These are phyloP conservation scores for Colletotrichum nymphaeae DNA, from an alignment of 2,329 filamentous ascomycete species.

Conservation along the genomic window DNA sequence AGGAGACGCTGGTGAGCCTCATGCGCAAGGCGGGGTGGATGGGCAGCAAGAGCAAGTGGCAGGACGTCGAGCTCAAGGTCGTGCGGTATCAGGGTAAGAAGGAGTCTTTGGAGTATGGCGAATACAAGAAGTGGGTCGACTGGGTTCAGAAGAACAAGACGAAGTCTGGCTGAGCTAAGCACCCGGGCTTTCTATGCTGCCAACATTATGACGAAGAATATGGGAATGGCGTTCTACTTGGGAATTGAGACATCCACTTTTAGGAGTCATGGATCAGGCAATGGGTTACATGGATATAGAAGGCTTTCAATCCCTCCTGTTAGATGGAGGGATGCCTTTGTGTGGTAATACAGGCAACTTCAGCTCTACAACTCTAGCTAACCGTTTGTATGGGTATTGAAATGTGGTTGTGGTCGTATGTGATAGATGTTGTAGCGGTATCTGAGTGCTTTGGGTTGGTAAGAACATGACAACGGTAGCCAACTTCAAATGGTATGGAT, in stretches of 20 bases:
- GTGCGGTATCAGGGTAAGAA: conserved; percentile 90
- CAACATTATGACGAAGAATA: neutral
- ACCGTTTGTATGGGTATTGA: neutral
- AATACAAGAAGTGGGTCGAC: conserved; percentile 83
- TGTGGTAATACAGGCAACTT: conserved; percentile 14
- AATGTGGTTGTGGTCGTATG: neutral
- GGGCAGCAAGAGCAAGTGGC: conserved; percentile 83
- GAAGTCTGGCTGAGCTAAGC: conserved; percentile 28
- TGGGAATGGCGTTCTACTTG: conserved; percentile 17
- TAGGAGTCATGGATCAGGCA: neutral
- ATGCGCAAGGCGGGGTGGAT: conserved; percentile 96
- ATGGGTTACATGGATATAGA: conserved; percentile 10
- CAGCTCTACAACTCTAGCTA: neutral
- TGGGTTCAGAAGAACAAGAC: conserved; percentile 66
- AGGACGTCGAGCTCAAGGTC: conserved; percentile 80
- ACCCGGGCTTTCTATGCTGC: neutral
- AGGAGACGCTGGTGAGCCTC: conserved; percentile 88
- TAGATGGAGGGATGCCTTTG: conserved; percentile 25
- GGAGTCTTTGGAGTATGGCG: conserved; percentile 74
- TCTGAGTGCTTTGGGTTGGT: neutral
- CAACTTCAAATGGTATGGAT: too few species aligned
- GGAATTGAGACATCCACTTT: neutral
- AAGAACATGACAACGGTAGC: too few species aligned
- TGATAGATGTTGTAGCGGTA: neutral
- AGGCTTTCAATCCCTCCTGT: conserved; percentile 2